Base-by-base conservation (phyloP, 192 early-diverging fungal species). In the Entomortierella lignicola region DNA sequence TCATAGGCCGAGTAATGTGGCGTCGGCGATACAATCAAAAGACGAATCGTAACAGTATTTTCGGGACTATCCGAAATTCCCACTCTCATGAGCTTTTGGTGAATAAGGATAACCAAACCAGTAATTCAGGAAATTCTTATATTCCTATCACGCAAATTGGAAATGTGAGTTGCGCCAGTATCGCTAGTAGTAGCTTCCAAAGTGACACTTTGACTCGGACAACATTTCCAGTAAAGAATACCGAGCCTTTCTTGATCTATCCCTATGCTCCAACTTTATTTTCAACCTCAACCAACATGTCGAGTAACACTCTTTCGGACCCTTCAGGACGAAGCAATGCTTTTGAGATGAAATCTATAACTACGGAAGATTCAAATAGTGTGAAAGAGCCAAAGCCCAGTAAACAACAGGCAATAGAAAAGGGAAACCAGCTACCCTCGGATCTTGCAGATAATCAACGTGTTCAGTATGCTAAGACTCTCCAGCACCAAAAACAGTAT, bases 401-500 rank as follows among this genome's bases (percentile, higher is more conserved):
- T 21, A 20, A 26, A 18, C 13, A 7, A 17, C 18, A 20, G 41
- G n/a, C n/a, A n/a, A 29, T 55, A 18, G 4, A 12, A 15, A 66
- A 55, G 29, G 63, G 75, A 47, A 42, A 60, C 3, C 67, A 63
- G 7, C 25, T 79, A 21, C 55, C 75, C 0, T 56, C 54, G 17
- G 57, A 31, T 1, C 26, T 54, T 23, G 75, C 75, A 12, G 75
- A 79, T n/a, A 69, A 60, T 17, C 75, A 79, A 57, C 41, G 50
- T 13, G 55, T 32, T 18, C 57, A 66, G 2, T 79, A 79, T 15
- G 41, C 66, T 47, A 69, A 64, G 42, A 79, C 67, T 0, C 25
- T 64, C 6, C 67, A 70, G 30, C 67, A 70, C 41, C 56, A 63
- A 26, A 69, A 66, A 48, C 67, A 79, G 15, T 79, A 70, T 42